phyloP scores from a whole-genome alignment of 371 early-diverging fungal species.

The Mortierella sp. region DNA sequence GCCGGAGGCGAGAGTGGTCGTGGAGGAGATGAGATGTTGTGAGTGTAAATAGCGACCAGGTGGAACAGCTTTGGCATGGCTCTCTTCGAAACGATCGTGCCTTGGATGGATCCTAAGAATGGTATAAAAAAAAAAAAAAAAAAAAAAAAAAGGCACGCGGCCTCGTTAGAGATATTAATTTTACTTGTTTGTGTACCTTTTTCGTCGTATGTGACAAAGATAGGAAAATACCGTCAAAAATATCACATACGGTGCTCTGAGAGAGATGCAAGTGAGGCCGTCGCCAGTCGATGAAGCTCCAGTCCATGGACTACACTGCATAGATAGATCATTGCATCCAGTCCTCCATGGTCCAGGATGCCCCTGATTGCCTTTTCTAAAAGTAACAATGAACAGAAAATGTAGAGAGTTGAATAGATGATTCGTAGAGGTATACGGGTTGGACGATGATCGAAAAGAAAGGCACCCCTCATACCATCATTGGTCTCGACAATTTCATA shows the following conservation, averaged over 20 bases:
- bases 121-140: not conserved
- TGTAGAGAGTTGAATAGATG: not conserved
- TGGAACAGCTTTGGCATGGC: constrained; percentile 44
- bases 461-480: constrained; percentile 52
- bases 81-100: constrained; percentile 35
- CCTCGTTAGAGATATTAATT: no score
- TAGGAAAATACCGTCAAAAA: not conserved
- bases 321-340: constrained; percentile 71
- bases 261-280: constrained; percentile 59
- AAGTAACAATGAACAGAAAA: not conserved
- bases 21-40: constrained; percentile 8
- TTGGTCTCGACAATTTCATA: constrained; percentile 67
- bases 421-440: not conserved
- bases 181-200: no score
- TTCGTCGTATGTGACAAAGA: not conserved
- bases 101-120: constrained; percentile 22
- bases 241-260: constrained; percentile 33
- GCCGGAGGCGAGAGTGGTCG: constrained; percentile 36
- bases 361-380: constrained; percentile 63
- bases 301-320: constrained; percentile 58
- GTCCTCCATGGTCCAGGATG: constrained; percentile 66
- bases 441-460: constrained; percentile 23
- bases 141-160: not conserved
- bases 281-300: constrained; percentile 63
- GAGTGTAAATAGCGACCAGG: constrained; percentile 25